Conservation (phyloP, 2,329 filamentous ascomycete genomes). For the Verticillium nubilum region DNA sequence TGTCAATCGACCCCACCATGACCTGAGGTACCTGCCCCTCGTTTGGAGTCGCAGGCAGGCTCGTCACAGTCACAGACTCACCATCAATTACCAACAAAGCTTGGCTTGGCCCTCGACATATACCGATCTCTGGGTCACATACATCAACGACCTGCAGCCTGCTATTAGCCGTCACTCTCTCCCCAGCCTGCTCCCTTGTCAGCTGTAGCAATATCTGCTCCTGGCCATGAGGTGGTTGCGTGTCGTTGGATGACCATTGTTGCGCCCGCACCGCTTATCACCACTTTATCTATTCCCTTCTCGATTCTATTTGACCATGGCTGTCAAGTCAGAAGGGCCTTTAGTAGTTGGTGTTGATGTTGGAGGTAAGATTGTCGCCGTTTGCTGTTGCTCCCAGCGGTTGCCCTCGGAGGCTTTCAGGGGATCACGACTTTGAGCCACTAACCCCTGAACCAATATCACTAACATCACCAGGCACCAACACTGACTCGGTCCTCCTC, state of each 20-base stretch:
- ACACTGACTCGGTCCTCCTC: constrained; percentile 47
- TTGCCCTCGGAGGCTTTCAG: neutral
- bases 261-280: neutral
- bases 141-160: neutral
- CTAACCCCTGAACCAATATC: neutral
- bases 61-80: neutral
- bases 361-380: constrained; percentile 6
- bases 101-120: neutral
- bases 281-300: neutral
- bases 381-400: neutral
- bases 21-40: neutral
- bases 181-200: neutral
- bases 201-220: neutral
- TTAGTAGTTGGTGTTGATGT: constrained; percentile 12
- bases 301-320: neutral
- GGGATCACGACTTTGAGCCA: too few species aligned
- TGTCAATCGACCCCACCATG: neutral
- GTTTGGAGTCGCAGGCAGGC: neutral
- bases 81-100: neutral
- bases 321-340: constrained; percentile 4
- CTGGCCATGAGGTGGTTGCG: neutral
- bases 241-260: neutral
- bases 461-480: constrained; percentile 30
- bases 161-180: neutral
- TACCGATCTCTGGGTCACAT: neutral